Conservation (phyloP, 441 rosid genomes). For the Sinapis alba region DNA sequence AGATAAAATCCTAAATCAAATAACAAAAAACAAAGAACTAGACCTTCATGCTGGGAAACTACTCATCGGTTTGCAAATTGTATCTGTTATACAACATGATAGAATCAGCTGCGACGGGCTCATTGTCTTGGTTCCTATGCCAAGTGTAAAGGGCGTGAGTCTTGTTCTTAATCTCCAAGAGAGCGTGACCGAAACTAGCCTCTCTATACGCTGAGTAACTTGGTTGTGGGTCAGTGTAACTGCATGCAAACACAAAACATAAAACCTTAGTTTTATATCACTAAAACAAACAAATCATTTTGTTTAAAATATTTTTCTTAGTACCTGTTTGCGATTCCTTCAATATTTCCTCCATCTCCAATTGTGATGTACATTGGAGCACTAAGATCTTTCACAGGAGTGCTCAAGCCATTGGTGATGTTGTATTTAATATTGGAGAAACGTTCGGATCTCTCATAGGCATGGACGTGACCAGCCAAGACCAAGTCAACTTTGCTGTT, state of each 20-base stretch:
- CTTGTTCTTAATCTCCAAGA: not conserved
- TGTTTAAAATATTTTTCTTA: too few relatives aligned
- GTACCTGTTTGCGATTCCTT: not conserved
- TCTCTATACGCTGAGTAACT: not conserved
- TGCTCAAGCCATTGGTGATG: not conserved
- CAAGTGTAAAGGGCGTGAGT: not conserved
- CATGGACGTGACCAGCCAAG: not conserved
- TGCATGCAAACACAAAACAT: not conserved
- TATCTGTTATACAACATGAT: not conserved
- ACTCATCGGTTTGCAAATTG: not conserved
- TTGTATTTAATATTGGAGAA: not conserved
- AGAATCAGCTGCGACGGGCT: not conserved
- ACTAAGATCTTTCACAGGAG: not conserved
- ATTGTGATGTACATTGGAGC: not conserved
- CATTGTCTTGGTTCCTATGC: not conserved
- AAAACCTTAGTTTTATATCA: not conserved
- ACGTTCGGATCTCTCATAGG: not conserved
- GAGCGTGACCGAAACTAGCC: not conserved
- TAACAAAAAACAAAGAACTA: not conserved
- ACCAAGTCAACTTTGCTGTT: not conserved
- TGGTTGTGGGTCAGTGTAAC: not conserved
- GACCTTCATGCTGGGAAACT: not conserved
- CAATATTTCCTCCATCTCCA: not conserved
- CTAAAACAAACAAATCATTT: not conserved
- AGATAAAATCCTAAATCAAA: not conserved